A percentile compares a stretch with the other conserved stretches of the same genome.
These are phyloP conservation scores for Epicoccum nigrum DNA, from an alignment of 2,329 filamentous ascomycete genomes.

Conservation along the genomic window DNA sequence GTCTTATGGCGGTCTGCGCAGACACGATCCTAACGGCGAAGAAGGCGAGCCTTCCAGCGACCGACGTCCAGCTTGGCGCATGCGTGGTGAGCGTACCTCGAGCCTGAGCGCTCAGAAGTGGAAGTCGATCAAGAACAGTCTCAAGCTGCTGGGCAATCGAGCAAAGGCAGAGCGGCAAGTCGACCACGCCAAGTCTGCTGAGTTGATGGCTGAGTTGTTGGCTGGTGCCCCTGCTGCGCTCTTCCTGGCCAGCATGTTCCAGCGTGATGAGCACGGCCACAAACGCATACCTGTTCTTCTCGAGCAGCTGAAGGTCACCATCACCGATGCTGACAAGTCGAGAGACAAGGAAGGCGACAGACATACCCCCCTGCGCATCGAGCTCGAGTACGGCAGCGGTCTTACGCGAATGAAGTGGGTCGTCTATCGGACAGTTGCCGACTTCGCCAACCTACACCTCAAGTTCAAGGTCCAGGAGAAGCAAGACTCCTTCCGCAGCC, in stretches of 20 bases:
- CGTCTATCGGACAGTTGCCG: constrained; percentile 81
- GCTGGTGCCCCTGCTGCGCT: constrained; percentile 92
- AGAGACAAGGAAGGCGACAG: constrained; percentile 56
- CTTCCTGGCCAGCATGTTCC: constrained; percentile 96
- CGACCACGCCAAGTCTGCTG: constrained; percentile 93
- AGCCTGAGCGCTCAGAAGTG: constrained; percentile 75
- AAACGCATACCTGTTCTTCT: constrained; percentile 92
- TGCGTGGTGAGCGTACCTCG: constrained; percentile 54
- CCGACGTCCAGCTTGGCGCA: constrained; percentile 52
- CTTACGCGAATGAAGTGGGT: constrained; percentile 97
- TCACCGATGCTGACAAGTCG: constrained; percentile 73
- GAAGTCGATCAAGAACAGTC: constrained; percentile 88
- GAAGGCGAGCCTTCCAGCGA: constrained; percentile 39
- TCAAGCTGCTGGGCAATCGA: constrained; percentile 77
- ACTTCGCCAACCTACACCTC: constrained; percentile 90
- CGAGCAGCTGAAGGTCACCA: constrained; percentile 88
- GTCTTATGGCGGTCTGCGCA: constrained; percentile 51
- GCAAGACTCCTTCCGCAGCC: constrained; percentile 79
- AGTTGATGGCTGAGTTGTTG: constrained; percentile 91
- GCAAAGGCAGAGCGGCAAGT: constrained; percentile 84
- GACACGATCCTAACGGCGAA: constrained; percentile 42
- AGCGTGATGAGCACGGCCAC: constrained; percentile 94
- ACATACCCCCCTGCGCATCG: constrained; percentile 87
- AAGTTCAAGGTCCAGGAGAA: constrained; percentile 89
- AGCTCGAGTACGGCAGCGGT: constrained; percentile 94